phyloP scores from a whole-genome alignment of 768 basidiomycete species.

The Lactarius trivialis region DNA sequence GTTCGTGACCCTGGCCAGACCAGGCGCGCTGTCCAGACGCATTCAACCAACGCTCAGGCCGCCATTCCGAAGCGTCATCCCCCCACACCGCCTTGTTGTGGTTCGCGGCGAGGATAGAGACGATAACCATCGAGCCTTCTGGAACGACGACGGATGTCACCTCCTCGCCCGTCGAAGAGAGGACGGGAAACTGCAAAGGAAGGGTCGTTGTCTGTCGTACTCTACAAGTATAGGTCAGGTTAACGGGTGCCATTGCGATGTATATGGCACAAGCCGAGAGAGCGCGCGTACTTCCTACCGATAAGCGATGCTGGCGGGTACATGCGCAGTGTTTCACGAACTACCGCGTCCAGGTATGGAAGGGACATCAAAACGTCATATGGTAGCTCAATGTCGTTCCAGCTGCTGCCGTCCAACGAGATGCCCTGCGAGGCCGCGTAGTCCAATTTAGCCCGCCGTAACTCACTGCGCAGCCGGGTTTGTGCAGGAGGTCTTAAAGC shows the following conservation, averaged over 20 bases:
- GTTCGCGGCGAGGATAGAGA: slow-evolving; percentile 29
- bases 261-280: neutral
- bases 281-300: slow-evolving; percentile 30
- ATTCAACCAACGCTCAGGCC: slow-evolving; percentile 29
- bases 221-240: slow-evolving; percentile 23
- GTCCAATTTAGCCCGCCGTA: slow-evolving; percentile 28
- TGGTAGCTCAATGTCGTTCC: slow-evolving; percentile 30
- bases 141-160: neutral
- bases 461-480: slow-evolving; percentile 30
- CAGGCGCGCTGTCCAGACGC: slow-evolving; percentile 2
- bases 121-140: slow-evolving; percentile 24
- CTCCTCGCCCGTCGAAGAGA: neutral
- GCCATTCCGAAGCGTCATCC: slow-evolving; percentile 26
- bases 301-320: slow-evolving; percentile 31
- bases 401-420: slow-evolving; percentile 18
- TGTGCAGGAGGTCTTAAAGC: slow-evolving; percentile 30
- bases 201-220: slow-evolving; percentile 4
- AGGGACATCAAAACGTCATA: slow-evolving; percentile 38
- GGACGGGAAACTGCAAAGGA: neutral
- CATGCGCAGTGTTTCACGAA: slow-evolving; percentile 38
- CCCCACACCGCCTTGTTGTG: slow-evolving; percentile 29
- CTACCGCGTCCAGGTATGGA: slow-evolving; percentile 41
- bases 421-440: slow-evolving; percentile 9
- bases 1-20: neutral
- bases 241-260: neutral